Evolutionary conservation across 768 basidiomycete species (phyloP).

Genomic region (Mycena vulgaris): DNA sequence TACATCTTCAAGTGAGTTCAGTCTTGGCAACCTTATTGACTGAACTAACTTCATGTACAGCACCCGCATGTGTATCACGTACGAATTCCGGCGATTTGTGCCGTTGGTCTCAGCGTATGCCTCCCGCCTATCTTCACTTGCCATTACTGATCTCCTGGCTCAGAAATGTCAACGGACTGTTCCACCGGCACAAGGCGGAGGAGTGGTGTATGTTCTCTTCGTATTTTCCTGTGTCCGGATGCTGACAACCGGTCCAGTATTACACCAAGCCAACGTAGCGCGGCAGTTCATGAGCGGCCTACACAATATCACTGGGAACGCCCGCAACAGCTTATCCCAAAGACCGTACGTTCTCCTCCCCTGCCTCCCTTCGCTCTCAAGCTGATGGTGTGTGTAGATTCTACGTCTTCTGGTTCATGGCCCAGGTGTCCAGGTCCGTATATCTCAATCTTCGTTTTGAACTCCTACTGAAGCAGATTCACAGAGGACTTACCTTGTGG

Average conservation of each 20-base stretch:
- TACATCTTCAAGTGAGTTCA: conserved; percentile 81
- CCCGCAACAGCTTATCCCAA: conserved; percentile 63
- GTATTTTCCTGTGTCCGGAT: conserved; percentile 7
- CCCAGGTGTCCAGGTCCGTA: conserved; percentile 71
- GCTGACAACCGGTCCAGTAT: conserved; percentile 57
- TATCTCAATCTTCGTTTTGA: conserved; percentile 14
- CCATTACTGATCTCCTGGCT: background rate
- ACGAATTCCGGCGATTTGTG: conserved; percentile 77
- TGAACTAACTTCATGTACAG: conserved; percentile 53
- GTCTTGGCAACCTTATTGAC: conserved; percentile 6
- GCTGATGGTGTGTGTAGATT: too few species aligned
- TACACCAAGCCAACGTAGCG: conserved; percentile 72
- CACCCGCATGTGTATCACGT: conserved; percentile 77
- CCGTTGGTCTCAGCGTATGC: conserved; percentile 72
- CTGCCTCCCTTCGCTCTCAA: background rate
- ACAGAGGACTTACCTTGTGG: conserved; percentile 72
- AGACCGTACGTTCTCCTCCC: conserved; percentile 56
- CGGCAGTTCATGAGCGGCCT: conserved; percentile 73
- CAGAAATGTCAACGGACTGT: conserved; percentile 62
- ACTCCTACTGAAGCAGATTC: conserved; percentile 22
- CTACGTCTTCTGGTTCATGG: conserved; percentile 84
- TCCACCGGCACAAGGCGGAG: conserved; percentile 70
- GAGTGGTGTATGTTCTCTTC: conserved; percentile 73
- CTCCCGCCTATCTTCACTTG: conserved; percentile 8
- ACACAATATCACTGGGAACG: conserved; percentile 71